Conservation (phyloP, 768 basidiomycete species). For the Tulasnella sp. region DNA sequence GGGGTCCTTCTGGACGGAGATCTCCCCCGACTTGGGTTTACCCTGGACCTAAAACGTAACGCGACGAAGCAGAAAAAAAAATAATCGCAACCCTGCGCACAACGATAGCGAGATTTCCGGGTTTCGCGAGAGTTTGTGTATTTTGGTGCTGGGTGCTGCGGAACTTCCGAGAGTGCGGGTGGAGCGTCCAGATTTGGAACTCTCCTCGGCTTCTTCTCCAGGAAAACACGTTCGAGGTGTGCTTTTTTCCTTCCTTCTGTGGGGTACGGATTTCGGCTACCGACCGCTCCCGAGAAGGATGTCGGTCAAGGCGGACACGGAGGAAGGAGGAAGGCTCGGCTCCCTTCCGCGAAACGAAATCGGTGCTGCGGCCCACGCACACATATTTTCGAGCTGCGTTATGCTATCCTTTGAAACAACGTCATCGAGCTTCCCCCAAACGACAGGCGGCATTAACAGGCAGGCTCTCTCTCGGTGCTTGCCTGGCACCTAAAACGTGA, state of each 20-base stretch:
- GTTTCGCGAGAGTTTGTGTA: too few species aligned
- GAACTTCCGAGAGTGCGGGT: too few species aligned
- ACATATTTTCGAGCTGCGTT: too few species aligned
- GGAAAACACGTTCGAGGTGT: not conserved
- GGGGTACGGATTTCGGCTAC: not conserved
- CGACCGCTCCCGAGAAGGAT: not conserved
- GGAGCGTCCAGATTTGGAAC: too few species aligned
- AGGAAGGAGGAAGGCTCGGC: too few species aligned
- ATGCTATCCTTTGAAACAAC: too few species aligned
- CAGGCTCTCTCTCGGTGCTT: too few species aligned
- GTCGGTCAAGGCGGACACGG: not conserved
- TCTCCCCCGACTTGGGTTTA: not conserved
- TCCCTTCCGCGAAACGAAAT: not conserved
- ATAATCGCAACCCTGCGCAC: not conserved
- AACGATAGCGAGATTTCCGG: too few species aligned
- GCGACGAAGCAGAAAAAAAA: not conserved
- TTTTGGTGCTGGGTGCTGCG: too few species aligned
- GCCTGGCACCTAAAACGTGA: too few species aligned
- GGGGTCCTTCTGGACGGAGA: not conserved
- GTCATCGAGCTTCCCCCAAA: too few species aligned
- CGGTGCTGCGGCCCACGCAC: not conserved
- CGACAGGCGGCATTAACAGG: too few species aligned
- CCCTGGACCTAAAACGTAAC: not conserved
- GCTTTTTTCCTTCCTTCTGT: not conserved
- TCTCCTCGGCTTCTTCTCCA: not conserved